Evolutionary conservation across 352 stramenopile species (phyloP).

Genomic region (Aphanomyces invadans): DNA sequence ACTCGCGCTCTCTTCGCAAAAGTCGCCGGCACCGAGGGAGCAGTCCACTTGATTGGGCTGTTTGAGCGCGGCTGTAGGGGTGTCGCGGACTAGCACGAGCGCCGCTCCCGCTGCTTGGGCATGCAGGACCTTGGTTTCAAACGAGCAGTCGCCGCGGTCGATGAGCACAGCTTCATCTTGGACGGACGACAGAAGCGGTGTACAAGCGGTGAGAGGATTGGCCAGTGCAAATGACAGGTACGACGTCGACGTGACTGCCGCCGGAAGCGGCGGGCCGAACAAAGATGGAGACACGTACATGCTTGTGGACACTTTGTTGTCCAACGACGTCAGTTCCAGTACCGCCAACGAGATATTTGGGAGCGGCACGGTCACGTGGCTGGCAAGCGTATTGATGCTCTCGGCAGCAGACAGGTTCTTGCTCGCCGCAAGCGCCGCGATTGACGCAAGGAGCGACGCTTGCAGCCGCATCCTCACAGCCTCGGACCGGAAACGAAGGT

Average conservation of each 20-base stretch:
- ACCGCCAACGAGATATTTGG: slow-evolving; percentile 14
- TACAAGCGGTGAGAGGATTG: not conserved
- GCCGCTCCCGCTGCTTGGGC: slow-evolving; percentile 32
- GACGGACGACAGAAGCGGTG: not conserved
- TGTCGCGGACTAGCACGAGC: slow-evolving; percentile 46
- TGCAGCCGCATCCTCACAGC: not conserved
- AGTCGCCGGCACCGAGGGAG: slow-evolving; percentile 31
- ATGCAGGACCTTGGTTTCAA: slow-evolving; percentile 39
- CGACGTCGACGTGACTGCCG: slow-evolving; percentile 12
- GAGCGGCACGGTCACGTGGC: not conserved
- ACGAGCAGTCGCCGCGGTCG: slow-evolving; percentile 40
- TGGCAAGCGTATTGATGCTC: slow-evolving; percentile 7
- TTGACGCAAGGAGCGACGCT: not conserved
- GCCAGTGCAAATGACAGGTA: slow-evolving; percentile 3
- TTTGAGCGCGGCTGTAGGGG: slow-evolving; percentile 35
- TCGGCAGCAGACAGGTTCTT: slow-evolving; percentile 3
- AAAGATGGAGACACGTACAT: slow-evolving; percentile 17
- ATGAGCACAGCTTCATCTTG: slow-evolving; percentile 36
- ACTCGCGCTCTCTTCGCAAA: slow-evolving; percentile 15
- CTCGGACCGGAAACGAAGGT: not conserved
- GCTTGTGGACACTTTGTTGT: not conserved
- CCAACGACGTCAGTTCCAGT: slow-evolving; percentile 13
- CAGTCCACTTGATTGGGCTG: slow-evolving; percentile 42
- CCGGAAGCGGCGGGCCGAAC: slow-evolving; percentile 4
- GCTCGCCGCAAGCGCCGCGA: not conserved